Conservation (phyloP, 805 yeast genomes). For the Lipomyces kockii region DNA sequence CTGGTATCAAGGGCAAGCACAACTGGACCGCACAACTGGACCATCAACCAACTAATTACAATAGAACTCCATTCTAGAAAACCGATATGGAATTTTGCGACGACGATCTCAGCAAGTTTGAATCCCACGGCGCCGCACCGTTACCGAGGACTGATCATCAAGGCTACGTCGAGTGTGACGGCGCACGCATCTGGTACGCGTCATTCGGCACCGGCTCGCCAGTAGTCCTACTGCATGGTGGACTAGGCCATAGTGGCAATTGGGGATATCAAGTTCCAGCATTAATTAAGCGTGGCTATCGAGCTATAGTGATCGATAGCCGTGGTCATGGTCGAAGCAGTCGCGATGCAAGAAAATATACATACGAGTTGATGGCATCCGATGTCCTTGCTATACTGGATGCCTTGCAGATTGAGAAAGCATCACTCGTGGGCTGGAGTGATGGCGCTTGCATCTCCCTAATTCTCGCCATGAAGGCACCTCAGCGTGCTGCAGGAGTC, state of each 20-base stretch:
- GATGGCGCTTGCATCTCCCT: constrained; percentile 1
- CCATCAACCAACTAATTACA: no score
- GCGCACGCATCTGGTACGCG: constrained; percentile 7
- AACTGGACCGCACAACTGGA: no score
- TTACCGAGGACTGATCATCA: background rate
- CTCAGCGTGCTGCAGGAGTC: background rate
- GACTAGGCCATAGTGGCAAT: constrained; percentile 2
- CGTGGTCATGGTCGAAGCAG: constrained; percentile 8
- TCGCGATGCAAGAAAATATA: background rate
- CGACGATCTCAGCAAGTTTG: constrained; percentile 4
- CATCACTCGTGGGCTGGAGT: constrained; percentile 3
- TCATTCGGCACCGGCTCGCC: constrained; percentile 6
- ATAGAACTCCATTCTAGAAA: no score
- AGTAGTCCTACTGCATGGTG: constrained; percentile 2
- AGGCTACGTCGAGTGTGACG: constrained; percentile 1
- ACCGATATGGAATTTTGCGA: background rate
- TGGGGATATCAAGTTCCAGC: constrained; percentile 6
- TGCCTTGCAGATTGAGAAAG: background rate
- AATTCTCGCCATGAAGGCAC: background rate
- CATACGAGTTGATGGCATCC: constrained; percentile 5
- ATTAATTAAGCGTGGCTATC: constrained; percentile 1
- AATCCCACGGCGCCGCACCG: constrained; percentile 3
- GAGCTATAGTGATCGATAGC: constrained; percentile 2
- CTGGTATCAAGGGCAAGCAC: no score
- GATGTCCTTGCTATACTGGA: constrained; percentile 1